Percentiles rank a stretch among this genome's conserved stretches.
These are phyloP conservation scores for Aspergillus wentii DNA, from an alignment of 495 filamentous ascomycete species.

Conservation along the genomic window DNA sequence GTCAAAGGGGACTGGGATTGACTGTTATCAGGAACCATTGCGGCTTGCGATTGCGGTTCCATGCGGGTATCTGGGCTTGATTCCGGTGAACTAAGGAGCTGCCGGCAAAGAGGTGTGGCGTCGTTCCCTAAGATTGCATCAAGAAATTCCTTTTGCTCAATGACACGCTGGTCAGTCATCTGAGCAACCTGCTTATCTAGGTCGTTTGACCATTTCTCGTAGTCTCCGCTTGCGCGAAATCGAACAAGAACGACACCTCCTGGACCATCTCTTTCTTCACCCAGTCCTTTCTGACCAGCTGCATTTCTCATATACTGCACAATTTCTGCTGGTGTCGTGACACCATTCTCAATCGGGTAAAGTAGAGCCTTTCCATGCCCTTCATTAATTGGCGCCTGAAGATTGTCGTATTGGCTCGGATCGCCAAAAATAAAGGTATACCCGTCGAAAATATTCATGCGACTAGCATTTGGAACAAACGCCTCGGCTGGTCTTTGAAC, in stretches of 20 bases:
- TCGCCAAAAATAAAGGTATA: constrained; percentile 89
- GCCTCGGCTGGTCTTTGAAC: constrained; percentile 52
- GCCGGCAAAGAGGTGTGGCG: constrained; percentile 60
- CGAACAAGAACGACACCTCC: constrained; percentile 78
- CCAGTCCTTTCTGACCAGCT: constrained; percentile 65
- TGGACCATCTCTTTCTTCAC: constrained; percentile 54
- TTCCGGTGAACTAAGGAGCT: constrained; percentile 43
- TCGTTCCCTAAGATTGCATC: constrained; percentile 82
- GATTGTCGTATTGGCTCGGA: constrained; percentile 67
- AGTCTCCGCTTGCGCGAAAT: constrained; percentile 57
- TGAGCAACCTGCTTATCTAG: constrained; percentile 63
- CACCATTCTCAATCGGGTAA: constrained; percentile 53
- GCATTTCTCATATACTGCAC: constrained; percentile 70
- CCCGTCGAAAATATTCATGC: constrained; percentile 73
- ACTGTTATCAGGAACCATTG: too few species aligned
- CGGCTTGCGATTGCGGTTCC: constrained; percentile 3
- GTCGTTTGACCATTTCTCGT: constrained; percentile 64
- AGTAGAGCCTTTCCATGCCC: constrained; percentile 79
- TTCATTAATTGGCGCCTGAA: constrained; percentile 67
- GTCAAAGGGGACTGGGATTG: too few species aligned
- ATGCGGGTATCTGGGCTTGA: constrained; percentile 11
- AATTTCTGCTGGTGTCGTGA: constrained; percentile 71
- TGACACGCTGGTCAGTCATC: constrained; percentile 69
- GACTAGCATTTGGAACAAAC: constrained; percentile 62
- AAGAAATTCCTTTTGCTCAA: constrained; percentile 89